Conservation (phyloP, 2,329 filamentous ascomycete genomes). For the Didymella pomorum region DNA sequence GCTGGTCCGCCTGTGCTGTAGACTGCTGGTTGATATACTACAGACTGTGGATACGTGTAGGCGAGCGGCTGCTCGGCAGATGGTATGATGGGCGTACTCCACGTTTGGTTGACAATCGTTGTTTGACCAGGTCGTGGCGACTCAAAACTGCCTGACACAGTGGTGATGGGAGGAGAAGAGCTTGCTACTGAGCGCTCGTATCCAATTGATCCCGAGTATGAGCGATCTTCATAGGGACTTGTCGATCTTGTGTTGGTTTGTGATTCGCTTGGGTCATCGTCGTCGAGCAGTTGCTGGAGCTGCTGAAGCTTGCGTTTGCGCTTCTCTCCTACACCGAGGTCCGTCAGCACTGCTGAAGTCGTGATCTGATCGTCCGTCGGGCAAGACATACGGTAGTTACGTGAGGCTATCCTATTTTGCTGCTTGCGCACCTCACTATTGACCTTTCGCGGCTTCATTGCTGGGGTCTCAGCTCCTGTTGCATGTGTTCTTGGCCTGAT, state of each 20-base stretch:
- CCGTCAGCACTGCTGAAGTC: not conserved
- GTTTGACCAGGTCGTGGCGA: constrained; percentile 1
- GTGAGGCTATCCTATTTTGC: constrained; percentile 50
- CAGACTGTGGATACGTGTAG: not conserved
- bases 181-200: constrained; percentile 16
- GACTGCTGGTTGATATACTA: not conserved
- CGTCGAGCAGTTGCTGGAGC: constrained; percentile 45
- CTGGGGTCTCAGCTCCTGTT: constrained; percentile 20
- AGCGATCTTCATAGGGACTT: constrained; percentile 25
- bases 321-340: constrained; percentile 42
- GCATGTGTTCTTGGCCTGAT: constrained; percentile 15
- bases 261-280: constrained; percentile 30
- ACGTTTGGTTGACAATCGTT: not conserved
- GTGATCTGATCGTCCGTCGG: not conserved
- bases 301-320: constrained; percentile 49
- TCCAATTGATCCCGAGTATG: constrained; percentile 32
- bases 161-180: constrained; percentile 7
- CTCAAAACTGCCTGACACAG: not conserved
- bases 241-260: constrained; percentile 24
- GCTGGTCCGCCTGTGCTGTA: not conserved
- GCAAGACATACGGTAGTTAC: constrained; percentile 45
- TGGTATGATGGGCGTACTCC: not conserved
- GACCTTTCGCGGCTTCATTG: constrained; percentile 43
- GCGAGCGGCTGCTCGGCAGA: not conserved
- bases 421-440: constrained; percentile 50